A percentile compares a stretch with the other conserved stretches of the same genome.
Evolutionary conservation across 306 rosid genomes (phyloP).

Genomic region (Ormosia emarginata): DNA sequence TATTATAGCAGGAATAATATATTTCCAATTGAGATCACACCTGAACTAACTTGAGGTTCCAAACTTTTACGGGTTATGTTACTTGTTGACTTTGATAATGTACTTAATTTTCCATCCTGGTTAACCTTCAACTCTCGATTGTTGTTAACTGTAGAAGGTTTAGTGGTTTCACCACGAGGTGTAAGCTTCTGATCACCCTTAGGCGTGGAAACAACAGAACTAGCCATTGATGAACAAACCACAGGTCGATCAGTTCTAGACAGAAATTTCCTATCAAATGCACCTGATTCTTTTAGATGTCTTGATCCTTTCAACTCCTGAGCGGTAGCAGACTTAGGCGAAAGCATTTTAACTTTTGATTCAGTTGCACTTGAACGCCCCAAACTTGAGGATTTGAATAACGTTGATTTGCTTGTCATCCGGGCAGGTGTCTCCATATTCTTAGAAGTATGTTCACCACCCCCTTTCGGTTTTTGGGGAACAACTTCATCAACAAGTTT

Average conservation of each 20-base stretch:
- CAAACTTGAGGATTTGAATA: slow-evolving; percentile 55
- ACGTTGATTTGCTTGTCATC: slow-evolving; percentile 58
- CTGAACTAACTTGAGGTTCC: slow-evolving; percentile 65
- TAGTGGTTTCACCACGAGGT: slow-evolving; percentile 55
- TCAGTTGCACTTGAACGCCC: slow-evolving; percentile 54
- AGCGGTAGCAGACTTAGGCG: slow-evolving; percentile 41
- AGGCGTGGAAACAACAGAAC: slow-evolving; percentile 48
- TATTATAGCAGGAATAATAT: slow-evolving; percentile 16
- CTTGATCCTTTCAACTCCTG: slow-evolving; percentile 65
- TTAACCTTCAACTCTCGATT: slow-evolving; percentile 51
- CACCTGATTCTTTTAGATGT: slow-evolving; percentile 57
- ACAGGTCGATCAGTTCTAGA: slow-evolving; percentile 59
- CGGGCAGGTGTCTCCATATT: slow-evolving; percentile 57
- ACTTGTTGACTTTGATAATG: slow-evolving; percentile 43
- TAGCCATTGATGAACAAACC: slow-evolving; percentile 35
- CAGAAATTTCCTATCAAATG: slow-evolving; percentile 55
- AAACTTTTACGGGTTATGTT: slow-evolving; percentile 50
- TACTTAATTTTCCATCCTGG: slow-evolving; percentile 59
- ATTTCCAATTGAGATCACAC: slow-evolving; percentile 34
- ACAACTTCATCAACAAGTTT: slow-evolving; percentile 74
- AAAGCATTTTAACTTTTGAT: slow-evolving; percentile 75
- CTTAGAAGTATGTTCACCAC: slow-evolving; percentile 52
- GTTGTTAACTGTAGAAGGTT: slow-evolving; percentile 46
- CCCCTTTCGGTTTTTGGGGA: slow-evolving; percentile 59
- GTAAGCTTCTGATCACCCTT: slow-evolving; percentile 65